These are phyloP conservation scores for Alternaria sp. DNA, from an alignment of 2,329 filamentous ascomycete species.

Conservation along the genomic window DNA sequence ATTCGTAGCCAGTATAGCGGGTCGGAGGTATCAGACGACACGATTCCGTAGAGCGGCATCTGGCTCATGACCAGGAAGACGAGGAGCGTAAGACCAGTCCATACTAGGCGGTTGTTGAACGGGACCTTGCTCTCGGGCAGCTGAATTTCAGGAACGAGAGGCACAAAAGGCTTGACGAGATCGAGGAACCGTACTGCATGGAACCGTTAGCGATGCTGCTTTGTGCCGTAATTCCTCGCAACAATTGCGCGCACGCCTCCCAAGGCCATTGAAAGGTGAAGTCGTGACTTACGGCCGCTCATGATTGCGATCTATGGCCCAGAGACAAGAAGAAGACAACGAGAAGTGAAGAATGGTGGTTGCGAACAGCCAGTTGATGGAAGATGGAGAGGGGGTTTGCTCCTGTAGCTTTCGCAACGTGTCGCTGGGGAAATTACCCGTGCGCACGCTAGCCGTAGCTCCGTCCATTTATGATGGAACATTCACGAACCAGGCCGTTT, in stretches of 20 bases:
- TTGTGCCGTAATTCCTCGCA: slow-evolving; percentile 12
- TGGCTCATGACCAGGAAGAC: slow-evolving; percentile 99
- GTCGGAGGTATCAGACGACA: slow-evolving; percentile 94
- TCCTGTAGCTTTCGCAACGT: slow-evolving; percentile 43
- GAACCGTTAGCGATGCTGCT: slow-evolving; percentile 34
- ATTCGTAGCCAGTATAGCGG: slow-evolving; percentile 99
- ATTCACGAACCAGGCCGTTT: neutral
- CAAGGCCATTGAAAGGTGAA: slow-evolving; percentile 37
- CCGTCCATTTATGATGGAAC: slow-evolving; percentile 16
- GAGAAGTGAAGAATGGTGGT: slow-evolving; percentile 39
- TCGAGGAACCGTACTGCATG: slow-evolving; percentile 94
- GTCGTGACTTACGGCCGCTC: slow-evolving; percentile 64
- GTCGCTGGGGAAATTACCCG: slow-evolving; percentile 39
- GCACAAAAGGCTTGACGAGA: slow-evolving; percentile 99
- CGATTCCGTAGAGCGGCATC: slow-evolving; percentile 96
- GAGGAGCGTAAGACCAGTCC: slow-evolving; percentile 75
- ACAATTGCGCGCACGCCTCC: slow-evolving; percentile 20
- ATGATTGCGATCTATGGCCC: slow-evolving; percentile 58
- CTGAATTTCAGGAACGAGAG: slow-evolving; percentile 94
- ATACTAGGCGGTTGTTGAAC: slow-evolving; percentile 82
- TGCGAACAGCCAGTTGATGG: slow-evolving; percentile 41
- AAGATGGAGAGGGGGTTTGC: slow-evolving; percentile 43
- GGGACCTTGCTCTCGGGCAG: slow-evolving; percentile 93
- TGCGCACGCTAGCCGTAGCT: slow-evolving; percentile 36
- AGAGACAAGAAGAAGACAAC: slow-evolving; percentile 46